Evolutionary conservation across 1,284 basidiomycete species (phyloP).

Genomic region (Ustilago bromivora): DNA sequence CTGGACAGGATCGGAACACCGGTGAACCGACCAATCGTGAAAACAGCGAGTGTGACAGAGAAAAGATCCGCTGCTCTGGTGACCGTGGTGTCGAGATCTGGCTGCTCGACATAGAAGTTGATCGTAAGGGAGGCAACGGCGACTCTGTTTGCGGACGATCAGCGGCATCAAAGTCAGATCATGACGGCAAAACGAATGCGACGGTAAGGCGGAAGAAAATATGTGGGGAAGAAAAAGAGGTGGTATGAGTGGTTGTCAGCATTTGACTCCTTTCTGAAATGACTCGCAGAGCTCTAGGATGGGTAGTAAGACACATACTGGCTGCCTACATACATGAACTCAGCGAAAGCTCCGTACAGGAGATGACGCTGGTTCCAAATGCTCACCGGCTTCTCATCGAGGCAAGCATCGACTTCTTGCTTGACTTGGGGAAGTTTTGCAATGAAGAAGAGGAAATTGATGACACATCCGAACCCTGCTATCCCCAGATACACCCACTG

Average conservation of each 20-base stretch:
- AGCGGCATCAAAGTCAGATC: no score
- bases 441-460: slow-evolving; percentile 80
- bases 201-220: no score
- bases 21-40: slow-evolving; percentile 74
- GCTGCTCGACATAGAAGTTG: slow-evolving; percentile 72
- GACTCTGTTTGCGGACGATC: slow-evolving; percentile 68
- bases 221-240: neutral
- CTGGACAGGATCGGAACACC: slow-evolving; percentile 76
- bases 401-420: slow-evolving; percentile 31
- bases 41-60: slow-evolving; percentile 76
- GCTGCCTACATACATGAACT: slow-evolving; percentile 79
- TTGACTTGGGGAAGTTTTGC: slow-evolving; percentile 81
- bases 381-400: slow-evolving; percentile 61
- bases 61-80: slow-evolving; percentile 69
- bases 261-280: no score
- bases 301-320: slow-evolving; percentile 69
- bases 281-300: neutral
- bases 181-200: no score
- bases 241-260: neutral
- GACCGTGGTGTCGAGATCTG: slow-evolving; percentile 31
- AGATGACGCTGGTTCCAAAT: slow-evolving; percentile 81
- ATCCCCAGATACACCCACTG: slow-evolving; percentile 87
- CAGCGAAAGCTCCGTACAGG: slow-evolving; percentile 79
- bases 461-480: slow-evolving; percentile 75
- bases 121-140: slow-evolving; percentile 80